Evolutionary conservation across 2,329 filamentous ascomycete species (phyloP), one percentile per base, ranked within the genome.

Genomic region (Pseudonectria foliicola): DNA sequence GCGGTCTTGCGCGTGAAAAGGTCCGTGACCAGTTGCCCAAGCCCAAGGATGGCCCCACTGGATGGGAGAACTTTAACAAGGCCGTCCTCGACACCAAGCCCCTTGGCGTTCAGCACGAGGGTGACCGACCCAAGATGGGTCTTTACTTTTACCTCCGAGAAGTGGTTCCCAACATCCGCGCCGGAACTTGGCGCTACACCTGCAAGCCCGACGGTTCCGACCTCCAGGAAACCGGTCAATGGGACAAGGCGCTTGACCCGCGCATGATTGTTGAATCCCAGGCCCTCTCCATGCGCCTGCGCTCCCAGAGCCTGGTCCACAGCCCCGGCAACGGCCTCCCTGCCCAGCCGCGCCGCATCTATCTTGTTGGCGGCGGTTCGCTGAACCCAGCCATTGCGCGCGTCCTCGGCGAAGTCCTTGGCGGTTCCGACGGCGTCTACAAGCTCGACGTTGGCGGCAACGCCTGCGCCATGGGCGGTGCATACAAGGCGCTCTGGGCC

Each of bases 401-500:
- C 39, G 78, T 93, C 31, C 75, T 89, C 4, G 90, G 88, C 16
- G 81, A 95, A 52, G 87, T 96, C 3, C 75, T 98, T 3, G 92
- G 92, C 34, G 86, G 86, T 24, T 75, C 73, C 3, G 92, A 96
- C 44, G 92, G 92, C 15, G 85, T 96, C 16, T 98, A 87, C 65
- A 85, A 83, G 62, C 77, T 98, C 11, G 89, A 96, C 55, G 87
- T 96, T 5, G 90, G 92, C 16, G 88, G 89, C 16, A 95, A 94
- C 63, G 90, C 92, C 3, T 98, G 92, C 63, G 92, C 90, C 10
- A 65, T 96, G 11, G 92, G 92, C 11, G 87, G 87, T 6, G 90
- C 90, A 16, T 95, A 96, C 64, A 96, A 96, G 66, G 90, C 92
- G 11, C 80, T 94, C 0, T 98, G 92, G 92, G 88, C 84, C 1